A percentile compares a stretch with the other conserved stretches of the same genome.
Conservation (phyloP, 1,284 basidiomycete genomes). For the Moesziomyces antarcticus region DNA sequence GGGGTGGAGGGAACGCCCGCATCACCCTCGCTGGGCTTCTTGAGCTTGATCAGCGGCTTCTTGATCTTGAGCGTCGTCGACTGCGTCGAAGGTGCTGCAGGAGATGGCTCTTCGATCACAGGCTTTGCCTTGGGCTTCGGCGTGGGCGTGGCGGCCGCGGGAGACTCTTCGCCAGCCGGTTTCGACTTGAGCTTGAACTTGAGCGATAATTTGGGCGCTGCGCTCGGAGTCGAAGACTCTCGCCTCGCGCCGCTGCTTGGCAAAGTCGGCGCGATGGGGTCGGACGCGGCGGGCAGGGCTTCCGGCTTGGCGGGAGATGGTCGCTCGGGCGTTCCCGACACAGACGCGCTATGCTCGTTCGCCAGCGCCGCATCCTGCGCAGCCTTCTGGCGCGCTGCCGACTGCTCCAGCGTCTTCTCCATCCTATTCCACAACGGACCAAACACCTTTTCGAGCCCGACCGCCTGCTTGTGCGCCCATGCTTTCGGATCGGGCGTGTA, state of each 20-base stretch:
- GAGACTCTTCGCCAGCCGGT: slow-evolving; percentile 15
- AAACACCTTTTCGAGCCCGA: slow-evolving; percentile 82
- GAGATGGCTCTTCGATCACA: slow-evolving; percentile 6
- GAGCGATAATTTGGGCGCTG: slow-evolving; percentile 34
- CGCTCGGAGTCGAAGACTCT: slow-evolving; percentile 28
- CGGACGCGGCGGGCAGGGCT: slow-evolving; percentile 3
- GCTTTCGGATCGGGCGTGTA: slow-evolving; percentile 80
- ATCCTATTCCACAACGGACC: slow-evolving; percentile 77
- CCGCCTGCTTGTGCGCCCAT: slow-evolving; percentile 80
- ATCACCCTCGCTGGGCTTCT: slow-evolving; percentile 23
- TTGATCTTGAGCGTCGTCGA: slow-evolving; percentile 30
- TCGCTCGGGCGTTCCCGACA: slow-evolving; percentile 20
- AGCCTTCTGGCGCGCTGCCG: slow-evolving; percentile 57
- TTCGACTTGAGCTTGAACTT: slow-evolving; percentile 49
- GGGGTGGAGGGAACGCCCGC: slow-evolving; percentile 9
- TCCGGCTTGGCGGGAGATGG: slow-evolving; percentile 27
- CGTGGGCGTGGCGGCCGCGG: slow-evolving; percentile 24
- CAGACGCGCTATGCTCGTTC: slow-evolving; percentile 17
- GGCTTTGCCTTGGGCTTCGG: slow-evolving; percentile 11
- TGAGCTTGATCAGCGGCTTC: slow-evolving; percentile 55
- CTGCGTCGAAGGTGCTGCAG: slow-evolving; percentile 11
- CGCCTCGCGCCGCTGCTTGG: slow-evolving; percentile 5
- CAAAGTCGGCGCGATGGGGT: not conserved
- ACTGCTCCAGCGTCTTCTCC: slow-evolving; percentile 66
- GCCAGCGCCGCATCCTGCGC: slow-evolving; percentile 42